These are phyloP conservation scores for Lenwebbia sp. DNA, from an alignment of 345 rosid genomes.

Conservation along the genomic window DNA sequence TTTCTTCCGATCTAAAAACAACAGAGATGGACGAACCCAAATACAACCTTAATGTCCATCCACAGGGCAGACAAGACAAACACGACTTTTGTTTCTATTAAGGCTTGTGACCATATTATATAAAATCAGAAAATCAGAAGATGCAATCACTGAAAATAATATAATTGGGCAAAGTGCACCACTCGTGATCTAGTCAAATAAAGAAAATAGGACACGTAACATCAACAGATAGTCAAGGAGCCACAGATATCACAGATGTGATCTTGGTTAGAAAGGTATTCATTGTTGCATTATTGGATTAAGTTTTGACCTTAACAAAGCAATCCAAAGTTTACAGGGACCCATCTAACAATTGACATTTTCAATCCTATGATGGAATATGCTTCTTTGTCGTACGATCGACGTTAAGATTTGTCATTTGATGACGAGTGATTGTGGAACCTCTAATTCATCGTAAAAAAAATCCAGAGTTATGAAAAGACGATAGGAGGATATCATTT, in stretches of 20 bases:
- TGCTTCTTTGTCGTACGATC: not conserved
- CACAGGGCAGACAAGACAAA: not conserved
- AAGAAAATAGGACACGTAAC: not conserved
- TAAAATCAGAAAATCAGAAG: not conserved
- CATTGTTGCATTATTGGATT: not conserved
- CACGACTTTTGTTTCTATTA: not conserved
- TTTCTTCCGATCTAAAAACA: too few relatives aligned
- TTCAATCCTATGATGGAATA: not conserved
- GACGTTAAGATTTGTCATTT: not conserved
- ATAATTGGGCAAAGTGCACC: not conserved
- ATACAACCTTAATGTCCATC: not conserved
- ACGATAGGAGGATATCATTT: not conserved
- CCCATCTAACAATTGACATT: not conserved
- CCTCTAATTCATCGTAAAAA: not conserved
- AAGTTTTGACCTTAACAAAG: not conserved
- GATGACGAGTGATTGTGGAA: not conserved
- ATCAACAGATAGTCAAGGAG: not conserved
- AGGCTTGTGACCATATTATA: not conserved
- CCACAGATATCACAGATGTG: not conserved
- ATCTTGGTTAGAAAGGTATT: not conserved
- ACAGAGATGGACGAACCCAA: not conserved
- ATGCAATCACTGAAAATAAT: not conserved
- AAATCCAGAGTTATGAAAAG: not conserved
- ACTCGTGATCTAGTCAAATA: not conserved
- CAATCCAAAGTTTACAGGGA: not conserved